Base-by-base conservation (phyloP, 1,284 basidiomycete species). In the Puccinia hordei region DNA sequence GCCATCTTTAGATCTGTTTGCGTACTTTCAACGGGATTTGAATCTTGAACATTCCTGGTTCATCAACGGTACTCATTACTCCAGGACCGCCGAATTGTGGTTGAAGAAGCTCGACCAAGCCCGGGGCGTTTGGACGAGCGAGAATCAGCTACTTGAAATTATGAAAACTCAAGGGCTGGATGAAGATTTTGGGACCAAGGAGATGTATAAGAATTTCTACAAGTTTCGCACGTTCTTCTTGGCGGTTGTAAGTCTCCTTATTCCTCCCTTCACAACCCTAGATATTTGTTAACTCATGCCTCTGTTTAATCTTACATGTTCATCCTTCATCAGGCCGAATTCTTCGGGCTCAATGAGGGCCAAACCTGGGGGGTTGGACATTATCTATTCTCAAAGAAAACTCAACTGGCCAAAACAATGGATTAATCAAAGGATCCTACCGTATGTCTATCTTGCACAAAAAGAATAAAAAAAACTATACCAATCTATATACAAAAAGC, bases 11-110 rank as follows among this genome's bases (percentile, higher is more conserved):
- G 92, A 93, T 83, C 87, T 92, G 22, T 88, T 92, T 74, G 86
- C 89, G 0, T 91, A 92, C 84, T 92, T 92, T 86, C 91, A 92
- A 84, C 87, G 88, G 73, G 88, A 92, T 83, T 83, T 92, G 41
- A 89, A 88, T 1, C 87, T 91, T 17, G 82, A 90, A 68, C 87
- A 86, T 78, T 91, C 88, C 83, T 91, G 89, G 88, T 92, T 88
- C 83, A 84, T 93, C 77, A 88, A 90, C 81, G 92, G 91, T 5
- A 85, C 81, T 30, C 90, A 93, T 85, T 92, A 92, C 84, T 89
- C 89, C 1, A 88, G 87, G 24, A 92, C 91, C 1, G 87, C 89
- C 49, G 91, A 92, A 83, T 88, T 90, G 80, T 93, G 91, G 91
- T 87, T 93, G 33, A 86, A 87, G 81, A 84, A 87, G 17, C 91